Evolutionary conservation across 179 eudicot genomes (phyloP).

Genomic region (Beta macrorhiza): DNA sequence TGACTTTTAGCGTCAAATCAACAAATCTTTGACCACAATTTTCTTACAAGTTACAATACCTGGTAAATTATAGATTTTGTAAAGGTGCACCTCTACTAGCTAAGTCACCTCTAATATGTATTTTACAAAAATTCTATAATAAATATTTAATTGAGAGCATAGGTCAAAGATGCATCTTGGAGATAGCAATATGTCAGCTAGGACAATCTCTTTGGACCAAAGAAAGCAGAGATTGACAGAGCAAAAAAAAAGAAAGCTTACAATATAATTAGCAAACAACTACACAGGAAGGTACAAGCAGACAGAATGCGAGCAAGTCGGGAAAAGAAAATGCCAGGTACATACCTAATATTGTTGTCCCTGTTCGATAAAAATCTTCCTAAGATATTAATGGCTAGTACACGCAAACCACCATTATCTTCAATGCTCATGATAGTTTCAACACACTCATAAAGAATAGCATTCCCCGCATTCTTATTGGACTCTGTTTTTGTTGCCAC

Average conservation of each 20-base stretch:
- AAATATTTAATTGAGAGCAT: background rate
- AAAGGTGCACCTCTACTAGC: too few relatives aligned
- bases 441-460: conserved; percentile 96
- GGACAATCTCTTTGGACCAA: background rate
- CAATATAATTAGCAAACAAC: too few relatives aligned
- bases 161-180: background rate
- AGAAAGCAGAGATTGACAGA: background rate
- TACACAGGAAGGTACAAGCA: background rate
- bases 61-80: too few relatives aligned
- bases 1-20: too few relatives aligned
- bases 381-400: conserved; percentile 92
- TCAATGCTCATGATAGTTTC: conserved; percentile 92
- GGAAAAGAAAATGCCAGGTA: background rate
- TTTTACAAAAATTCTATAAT: too few relatives aligned
- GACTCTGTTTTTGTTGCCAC: conserved; percentile 99
- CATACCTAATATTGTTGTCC: conserved; percentile 94
- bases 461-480: conserved; percentile 96
- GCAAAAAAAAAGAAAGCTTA: background rate
- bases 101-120: too few relatives aligned
- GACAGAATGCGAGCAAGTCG: background rate
- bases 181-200: background rate
- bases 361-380: conserved; percentile 96
- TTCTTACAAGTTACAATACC: too few relatives aligned
- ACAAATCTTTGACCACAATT: too few relatives aligned
- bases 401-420: conserved; percentile 94